Evolutionary conservation across 2,329 filamentous ascomycete species (phyloP).

Genomic region (Sclerotiophoma versabilis): DNA sequence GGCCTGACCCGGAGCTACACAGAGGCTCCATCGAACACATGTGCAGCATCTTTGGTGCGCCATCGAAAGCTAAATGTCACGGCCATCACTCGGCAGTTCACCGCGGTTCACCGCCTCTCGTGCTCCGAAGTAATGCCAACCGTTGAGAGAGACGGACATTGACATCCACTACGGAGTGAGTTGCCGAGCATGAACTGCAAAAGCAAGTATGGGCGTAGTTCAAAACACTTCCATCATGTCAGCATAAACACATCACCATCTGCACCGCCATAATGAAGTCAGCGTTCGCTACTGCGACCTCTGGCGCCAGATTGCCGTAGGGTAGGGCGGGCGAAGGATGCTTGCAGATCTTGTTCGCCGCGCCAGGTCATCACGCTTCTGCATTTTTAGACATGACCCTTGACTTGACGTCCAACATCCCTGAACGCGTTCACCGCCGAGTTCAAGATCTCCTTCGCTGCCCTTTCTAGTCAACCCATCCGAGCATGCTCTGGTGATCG

Average conservation of each 20-base stretch:
- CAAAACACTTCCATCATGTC: conserved; percentile 28
- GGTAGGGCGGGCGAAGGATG: conserved; percentile 42
- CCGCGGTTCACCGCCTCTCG: conserved; percentile 44
- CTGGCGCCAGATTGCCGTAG: conserved; percentile 46
- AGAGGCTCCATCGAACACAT: conserved; percentile 32
- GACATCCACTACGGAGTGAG: conserved; percentile 25
- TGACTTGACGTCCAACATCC: conserved; percentile 41
- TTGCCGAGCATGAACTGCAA: conserved; percentile 24
- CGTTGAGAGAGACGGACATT: conserved; percentile 21
- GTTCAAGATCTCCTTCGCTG: conserved; percentile 43
- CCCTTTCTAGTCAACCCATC: conserved; percentile 30
- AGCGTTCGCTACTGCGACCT: conserved; percentile 47
- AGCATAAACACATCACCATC: conserved; percentile 47
- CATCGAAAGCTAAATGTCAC: conserved; percentile 36
- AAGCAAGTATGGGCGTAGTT: conserved; percentile 20
- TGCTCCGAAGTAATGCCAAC: conserved; percentile 22
- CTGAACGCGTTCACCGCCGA: conserved; percentile 49
- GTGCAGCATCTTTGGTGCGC: conserved; percentile 28
- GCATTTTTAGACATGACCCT: conserved; percentile 38
- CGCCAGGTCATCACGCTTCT: conserved; percentile 51
- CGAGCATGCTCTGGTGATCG: conserved; percentile 29
- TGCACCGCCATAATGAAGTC: conserved; percentile 48
- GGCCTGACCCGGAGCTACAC: conserved; percentile 43
- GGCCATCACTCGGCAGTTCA: conserved; percentile 43
- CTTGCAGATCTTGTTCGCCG: conserved; percentile 51